Conservation (phyloP, 2,329 filamentous ascomycete species). For the Penicillium sp. region DNA sequence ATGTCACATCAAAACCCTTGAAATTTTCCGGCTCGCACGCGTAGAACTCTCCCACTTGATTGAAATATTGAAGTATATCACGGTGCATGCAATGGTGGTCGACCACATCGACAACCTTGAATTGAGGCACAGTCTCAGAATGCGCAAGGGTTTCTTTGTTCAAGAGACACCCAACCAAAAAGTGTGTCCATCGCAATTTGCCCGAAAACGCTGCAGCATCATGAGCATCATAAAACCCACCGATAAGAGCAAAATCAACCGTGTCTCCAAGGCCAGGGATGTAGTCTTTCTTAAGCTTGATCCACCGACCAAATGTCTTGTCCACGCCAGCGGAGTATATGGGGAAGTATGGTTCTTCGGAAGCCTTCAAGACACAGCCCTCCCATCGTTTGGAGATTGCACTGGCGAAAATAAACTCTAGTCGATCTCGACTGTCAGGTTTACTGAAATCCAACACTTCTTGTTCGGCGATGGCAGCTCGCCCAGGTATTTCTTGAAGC, state of each 20-base stretch:
- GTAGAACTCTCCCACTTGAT: slow-evolving; percentile 48
- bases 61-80: slow-evolving; percentile 52
- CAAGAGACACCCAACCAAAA: slow-evolving; percentile 71
- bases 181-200: slow-evolving; percentile 71
- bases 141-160: slow-evolving; percentile 62
- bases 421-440: slow-evolving; percentile 49
- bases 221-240: slow-evolving; percentile 66
- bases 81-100: slow-evolving; percentile 50
- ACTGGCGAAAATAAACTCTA: slow-evolving; percentile 65
- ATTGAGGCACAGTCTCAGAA: slow-evolving; percentile 54
- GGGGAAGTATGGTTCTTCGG: slow-evolving; percentile 72
- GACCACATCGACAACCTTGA: slow-evolving; percentile 65
- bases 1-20: slow-evolving; percentile 45
- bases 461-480: slow-evolving; percentile 65
- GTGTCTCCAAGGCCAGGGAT: slow-evolving; percentile 74
- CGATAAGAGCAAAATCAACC: slow-evolving; percentile 77
- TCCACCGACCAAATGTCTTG: slow-evolving; percentile 50
- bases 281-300: slow-evolving; percentile 89
- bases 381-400: slow-evolving; percentile 68
- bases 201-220: slow-evolving; percentile 57
- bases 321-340: slow-evolving; percentile 38
- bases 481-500: slow-evolving; percentile 56
- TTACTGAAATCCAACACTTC: slow-evolving; percentile 65
- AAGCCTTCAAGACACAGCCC: slow-evolving; percentile 76
- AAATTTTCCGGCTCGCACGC: slow-evolving; percentile 36